Conservation (phyloP, 2,329 filamentous ascomycete genomes). For the Stagonosporopsis chrysanthemi region DNA sequence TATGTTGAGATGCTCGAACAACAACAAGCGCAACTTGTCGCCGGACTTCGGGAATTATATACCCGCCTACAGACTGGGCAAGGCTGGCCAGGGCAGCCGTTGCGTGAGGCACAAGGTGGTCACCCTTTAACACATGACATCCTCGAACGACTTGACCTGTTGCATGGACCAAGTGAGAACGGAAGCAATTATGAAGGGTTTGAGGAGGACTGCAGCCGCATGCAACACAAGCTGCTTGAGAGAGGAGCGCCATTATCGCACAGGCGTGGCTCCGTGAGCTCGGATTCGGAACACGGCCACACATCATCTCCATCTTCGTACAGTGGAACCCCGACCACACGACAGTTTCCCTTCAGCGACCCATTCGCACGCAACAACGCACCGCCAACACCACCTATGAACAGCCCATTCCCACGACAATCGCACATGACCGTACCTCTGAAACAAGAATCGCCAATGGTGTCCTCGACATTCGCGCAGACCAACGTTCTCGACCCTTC, state of each 20-base stretch:
- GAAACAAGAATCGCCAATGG: conserved; percentile 43
- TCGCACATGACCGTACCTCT: conserved; percentile 41
- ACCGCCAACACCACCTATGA: conserved; percentile 50
- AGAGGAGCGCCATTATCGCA: conserved; percentile 61
- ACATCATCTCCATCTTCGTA: conserved; percentile 48
- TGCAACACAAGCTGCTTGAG: conserved; percentile 64
- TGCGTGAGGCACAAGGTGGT: conserved; percentile 61
- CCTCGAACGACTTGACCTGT: conserved; percentile 64
- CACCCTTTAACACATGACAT: conserved; percentile 70
- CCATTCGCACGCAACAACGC: conserved; percentile 44
- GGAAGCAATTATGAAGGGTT: conserved; percentile 58
- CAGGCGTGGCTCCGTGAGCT: conserved; percentile 63
- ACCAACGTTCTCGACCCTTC: conserved; percentile 42
- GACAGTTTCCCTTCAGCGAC: conserved; percentile 40
- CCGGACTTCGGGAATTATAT: conserved; percentile 68
- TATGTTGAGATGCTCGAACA: conserved; percentile 73
- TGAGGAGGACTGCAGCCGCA: conserved; percentile 64
- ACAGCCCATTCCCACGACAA: conserved; percentile 48
- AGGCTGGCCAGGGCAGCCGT: conserved; percentile 62
- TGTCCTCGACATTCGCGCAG: conserved; percentile 41
- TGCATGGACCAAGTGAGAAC: conserved; percentile 61
- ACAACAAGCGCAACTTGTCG: conserved; percentile 68
- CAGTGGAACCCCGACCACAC: conserved; percentile 48
- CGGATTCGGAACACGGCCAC: conserved; percentile 64
- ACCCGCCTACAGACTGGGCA: conserved; percentile 60